These are phyloP conservation scores for Trichoderma aggressivum DNA, from an alignment of 2,329 filamentous ascomycete genomes.

Conservation along the genomic window DNA sequence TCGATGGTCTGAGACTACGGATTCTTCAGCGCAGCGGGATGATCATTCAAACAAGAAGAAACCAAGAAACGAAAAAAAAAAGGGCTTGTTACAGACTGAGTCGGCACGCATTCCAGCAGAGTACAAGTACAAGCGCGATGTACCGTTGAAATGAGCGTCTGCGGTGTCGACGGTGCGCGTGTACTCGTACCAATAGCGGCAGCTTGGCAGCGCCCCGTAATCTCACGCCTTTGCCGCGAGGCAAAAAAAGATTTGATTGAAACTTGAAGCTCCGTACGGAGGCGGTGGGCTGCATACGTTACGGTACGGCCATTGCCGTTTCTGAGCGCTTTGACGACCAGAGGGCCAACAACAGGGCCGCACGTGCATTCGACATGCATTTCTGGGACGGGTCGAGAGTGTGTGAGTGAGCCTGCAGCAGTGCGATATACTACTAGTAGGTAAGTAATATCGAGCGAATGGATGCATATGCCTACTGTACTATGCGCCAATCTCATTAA, in stretches of 20 bases:
- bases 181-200: slow-evolving; percentile 12
- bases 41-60: background rate
- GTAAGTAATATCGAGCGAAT: background rate
- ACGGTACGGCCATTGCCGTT: background rate
- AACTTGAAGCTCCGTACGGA: slow-evolving; percentile 1
- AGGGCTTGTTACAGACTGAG: background rate
- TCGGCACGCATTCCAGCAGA: background rate
- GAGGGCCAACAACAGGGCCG: background rate
- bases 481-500: background rate
- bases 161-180: slow-evolving; percentile 9
- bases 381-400: background rate
- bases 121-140: background rate
- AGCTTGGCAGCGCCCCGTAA: slow-evolving; percentile 8
- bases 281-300: background rate
- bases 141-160: slow-evolving; percentile 2
- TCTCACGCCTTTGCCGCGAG: background rate
- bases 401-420: background rate
- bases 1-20: background rate
- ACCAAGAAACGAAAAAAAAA: background rate
- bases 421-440: too few species aligned
- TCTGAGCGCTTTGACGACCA: background rate
- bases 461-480: background rate
- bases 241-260: background rate
- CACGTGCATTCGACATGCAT: background rate
- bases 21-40: background rate